Base-by-base conservation (phyloP, 495 filamentous ascomycete species). In the Xylaria castorea region DNA sequence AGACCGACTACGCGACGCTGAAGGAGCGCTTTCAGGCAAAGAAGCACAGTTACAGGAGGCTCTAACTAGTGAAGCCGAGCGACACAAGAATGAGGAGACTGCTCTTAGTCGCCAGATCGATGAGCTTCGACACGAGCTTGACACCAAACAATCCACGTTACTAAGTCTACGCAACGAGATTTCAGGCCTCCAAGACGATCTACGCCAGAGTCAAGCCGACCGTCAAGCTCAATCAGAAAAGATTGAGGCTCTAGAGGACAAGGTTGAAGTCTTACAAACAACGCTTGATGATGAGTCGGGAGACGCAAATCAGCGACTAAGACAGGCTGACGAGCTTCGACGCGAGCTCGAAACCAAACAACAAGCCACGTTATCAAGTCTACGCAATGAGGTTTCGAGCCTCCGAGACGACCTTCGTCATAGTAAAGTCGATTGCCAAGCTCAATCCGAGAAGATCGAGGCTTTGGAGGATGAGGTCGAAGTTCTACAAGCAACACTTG, bases 401-500 rank as follows among this genome's bases (percentile, higher is more conserved):
- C 84, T 88, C 30, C 88, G 87, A 57, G 92, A 95, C 75, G 91
- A 94, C n/a, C 85, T 93, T 18, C 89, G 91, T 42, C 80, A 90
- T 64, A 88, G 87, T 61, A 87, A 90, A 74, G 88, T 91, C 20
- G 89, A 92, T 50, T 88, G 90, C 80, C 85, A 88, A 66, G 80
- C 84, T 1, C 83, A 94, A 42, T 83, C 85, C 53, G 91, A 93
- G 58, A 94, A 91, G 75, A 82, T 92, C 11, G 88, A 92, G 73
- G 89, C 86, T 22, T 77, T 97, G 20, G 92, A 95, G 77, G 93
- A 94, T 72, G 93, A 97, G 77, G 85, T 95, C 16, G 89, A 94
- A 63, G 87, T 95, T 50, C 81, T 95, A 42, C 92, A 94, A 76
- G 86, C 86, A 25, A 91, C 87, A 64, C 80, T 94, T 55, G 92